phyloP scores from a whole-genome alignment of 257 asterid species.

The Solanum pinnatisectum region DNA sequence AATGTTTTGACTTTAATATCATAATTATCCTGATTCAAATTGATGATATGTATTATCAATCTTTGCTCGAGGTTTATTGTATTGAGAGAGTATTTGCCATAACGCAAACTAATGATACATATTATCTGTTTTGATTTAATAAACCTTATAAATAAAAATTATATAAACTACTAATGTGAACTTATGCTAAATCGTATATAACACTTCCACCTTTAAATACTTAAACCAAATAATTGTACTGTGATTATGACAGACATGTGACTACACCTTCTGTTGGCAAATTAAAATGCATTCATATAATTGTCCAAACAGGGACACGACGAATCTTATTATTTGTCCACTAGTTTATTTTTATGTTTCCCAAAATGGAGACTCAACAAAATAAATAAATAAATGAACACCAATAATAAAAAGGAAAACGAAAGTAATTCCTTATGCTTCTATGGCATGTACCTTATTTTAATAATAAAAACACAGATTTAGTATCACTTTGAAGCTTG shows the following conservation, averaged over 20 bases:
- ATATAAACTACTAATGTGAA: fast-evolving
- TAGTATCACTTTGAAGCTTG: not conserved
- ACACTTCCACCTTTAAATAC: not conserved
- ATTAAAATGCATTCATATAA: not conserved
- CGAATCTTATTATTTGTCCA: not conserved
- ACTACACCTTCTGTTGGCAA: not conserved
- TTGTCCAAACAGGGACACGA: not conserved
- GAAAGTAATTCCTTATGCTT: not conserved
- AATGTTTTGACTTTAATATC: too few species aligned
- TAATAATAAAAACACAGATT: not conserved
- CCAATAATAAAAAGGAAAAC: not conserved
- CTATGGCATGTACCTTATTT: not conserved
- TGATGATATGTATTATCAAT: fast-evolving
- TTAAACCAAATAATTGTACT: not conserved
- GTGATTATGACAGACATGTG: not conserved
- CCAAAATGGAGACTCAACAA: not conserved
- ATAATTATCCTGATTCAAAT: too few species aligned
- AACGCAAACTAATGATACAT: not conserved
- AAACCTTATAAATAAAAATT: fast-evolving
- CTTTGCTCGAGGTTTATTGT: too few species aligned
- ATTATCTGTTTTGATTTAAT: not conserved
- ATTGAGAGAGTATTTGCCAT: not conserved
- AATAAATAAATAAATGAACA: not conserved
- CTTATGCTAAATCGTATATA: not conserved
- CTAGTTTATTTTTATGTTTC: not conserved